Evolutionary conservation across 1,284 basidiomycete genomes (phyloP).

Genomic region (Malassezia furfur): DNA sequence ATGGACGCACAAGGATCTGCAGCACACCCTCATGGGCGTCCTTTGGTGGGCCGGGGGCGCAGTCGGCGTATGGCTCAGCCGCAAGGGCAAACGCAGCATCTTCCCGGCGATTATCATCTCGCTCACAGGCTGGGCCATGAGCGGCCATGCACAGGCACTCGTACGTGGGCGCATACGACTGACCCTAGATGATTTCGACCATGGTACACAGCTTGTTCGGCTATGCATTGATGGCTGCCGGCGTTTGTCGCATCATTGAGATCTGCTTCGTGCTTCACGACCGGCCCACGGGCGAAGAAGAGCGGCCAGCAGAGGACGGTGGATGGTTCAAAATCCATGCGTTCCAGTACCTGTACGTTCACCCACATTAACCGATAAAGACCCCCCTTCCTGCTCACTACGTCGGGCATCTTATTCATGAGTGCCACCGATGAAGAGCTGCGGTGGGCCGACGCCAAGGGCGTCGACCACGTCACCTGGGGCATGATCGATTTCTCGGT

Average conservation of each 20-base stretch:
- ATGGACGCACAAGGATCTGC: slow-evolving; percentile 77
- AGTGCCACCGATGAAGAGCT: slow-evolving; percentile 47
- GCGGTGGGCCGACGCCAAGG: slow-evolving; percentile 36
- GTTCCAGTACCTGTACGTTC: slow-evolving; percentile 33
- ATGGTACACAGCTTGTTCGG: slow-evolving; percentile 78
- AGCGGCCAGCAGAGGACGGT: not conserved
- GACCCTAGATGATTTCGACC: slow-evolving; percentile 26
- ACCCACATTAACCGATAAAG: not conserved
- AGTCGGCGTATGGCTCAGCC: slow-evolving; percentile 73
- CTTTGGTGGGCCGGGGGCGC: slow-evolving; percentile 78
- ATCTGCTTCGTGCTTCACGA: slow-evolving; percentile 63
- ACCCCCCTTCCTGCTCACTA: slow-evolving; percentile 36
- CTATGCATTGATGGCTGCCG: slow-evolving; percentile 74
- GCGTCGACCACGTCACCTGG: slow-evolving; percentile 44
- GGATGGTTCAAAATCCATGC: slow-evolving; percentile 13
- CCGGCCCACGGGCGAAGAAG: slow-evolving; percentile 30
- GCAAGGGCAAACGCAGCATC: slow-evolving; percentile 73
- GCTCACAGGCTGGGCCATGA: slow-evolving; percentile 78
- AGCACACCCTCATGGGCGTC: slow-evolving; percentile 62
- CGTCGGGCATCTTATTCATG: slow-evolving; percentile 43
- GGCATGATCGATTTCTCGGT: slow-evolving; percentile 41
- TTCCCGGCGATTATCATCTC: slow-evolving; percentile 69
- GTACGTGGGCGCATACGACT: slow-evolving; percentile 57
- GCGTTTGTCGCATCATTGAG: slow-evolving; percentile 70
- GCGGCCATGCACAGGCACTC: slow-evolving; percentile 72